phyloP scores from a whole-genome alignment of 371 early-diverging fungal genomes.

The Lichtheimia hyalospora region DNA sequence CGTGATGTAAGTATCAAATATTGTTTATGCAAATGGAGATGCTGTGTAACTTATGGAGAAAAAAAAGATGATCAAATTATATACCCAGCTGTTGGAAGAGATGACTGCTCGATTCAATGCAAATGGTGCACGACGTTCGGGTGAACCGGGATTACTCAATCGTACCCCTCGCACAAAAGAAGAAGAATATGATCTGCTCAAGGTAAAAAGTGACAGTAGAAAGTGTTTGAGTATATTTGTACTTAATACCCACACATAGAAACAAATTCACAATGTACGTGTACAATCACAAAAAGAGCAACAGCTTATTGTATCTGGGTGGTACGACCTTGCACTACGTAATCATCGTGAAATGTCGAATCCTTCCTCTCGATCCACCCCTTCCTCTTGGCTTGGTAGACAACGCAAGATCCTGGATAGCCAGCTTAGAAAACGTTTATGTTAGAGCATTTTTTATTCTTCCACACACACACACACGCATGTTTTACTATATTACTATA shows the following conservation, averaged over 20 bases:
- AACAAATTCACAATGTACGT: slow-evolving; percentile 65
- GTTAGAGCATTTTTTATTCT: slow-evolving; percentile 13
- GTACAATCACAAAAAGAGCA: slow-evolving; percentile 68
- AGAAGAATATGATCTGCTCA: slow-evolving; percentile 70
- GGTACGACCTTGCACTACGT: slow-evolving; percentile 65
- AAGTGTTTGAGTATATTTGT: background rate
- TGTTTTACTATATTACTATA: background rate
- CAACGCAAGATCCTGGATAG: slow-evolving; percentile 64
- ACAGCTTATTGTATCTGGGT: slow-evolving; percentile 71
- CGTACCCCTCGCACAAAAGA: slow-evolving; percentile 50
- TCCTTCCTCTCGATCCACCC: slow-evolving; percentile 50
- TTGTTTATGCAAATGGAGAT: too few species aligned
- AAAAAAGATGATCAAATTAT: slow-evolving; percentile 49
- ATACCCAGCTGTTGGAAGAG: slow-evolving; percentile 54
- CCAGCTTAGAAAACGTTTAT: slow-evolving; percentile 55
- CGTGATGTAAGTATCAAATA: slow-evolving; percentile 56
- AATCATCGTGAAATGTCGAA: slow-evolving; percentile 54
- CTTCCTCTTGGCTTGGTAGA: slow-evolving; percentile 76
- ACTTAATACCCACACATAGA: slow-evolving; percentile 33
- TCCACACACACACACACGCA: background rate
- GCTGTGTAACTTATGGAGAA: too few species aligned
- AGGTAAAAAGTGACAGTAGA: slow-evolving; percentile 40
- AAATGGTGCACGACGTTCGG: slow-evolving; percentile 18
- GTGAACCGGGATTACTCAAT: slow-evolving; percentile 21
- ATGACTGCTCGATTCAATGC: slow-evolving; percentile 36